phyloP scores from a whole-genome alignment of 768 basidiomycete genomes.

The Rubroboletus satanas region DNA sequence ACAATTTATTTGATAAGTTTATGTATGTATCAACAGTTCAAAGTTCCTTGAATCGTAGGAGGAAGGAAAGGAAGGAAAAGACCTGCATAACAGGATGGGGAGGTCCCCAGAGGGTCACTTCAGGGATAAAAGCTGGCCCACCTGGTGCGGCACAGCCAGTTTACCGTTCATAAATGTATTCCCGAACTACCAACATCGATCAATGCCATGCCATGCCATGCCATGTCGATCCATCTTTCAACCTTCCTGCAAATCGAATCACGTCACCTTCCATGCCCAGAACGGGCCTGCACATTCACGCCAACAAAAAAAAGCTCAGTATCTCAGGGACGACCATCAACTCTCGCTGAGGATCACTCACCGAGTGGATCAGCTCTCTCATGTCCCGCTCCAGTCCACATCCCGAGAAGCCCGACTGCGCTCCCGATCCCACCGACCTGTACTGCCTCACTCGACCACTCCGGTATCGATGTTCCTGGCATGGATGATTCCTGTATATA shows the following conservation, averaged over 20 bases:
- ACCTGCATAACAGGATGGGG: no score
- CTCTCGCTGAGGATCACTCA: slow-evolving; percentile 12
- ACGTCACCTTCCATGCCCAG: slow-evolving; percentile 42
- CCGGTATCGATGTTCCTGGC: slow-evolving; percentile 31
- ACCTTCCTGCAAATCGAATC: not conserved
- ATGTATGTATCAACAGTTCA: no score
- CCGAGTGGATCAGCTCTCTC: slow-evolving; percentile 43
- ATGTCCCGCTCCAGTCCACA: slow-evolving; percentile 54
- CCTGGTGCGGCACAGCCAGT: not conserved
- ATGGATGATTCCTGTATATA: slow-evolving; percentile 31
- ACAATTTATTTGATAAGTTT: no score
- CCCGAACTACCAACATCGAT: not conserved
- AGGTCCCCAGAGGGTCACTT: no score
- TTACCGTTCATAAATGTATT: not conserved
- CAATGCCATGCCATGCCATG: no score
- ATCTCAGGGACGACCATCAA: not conserved
- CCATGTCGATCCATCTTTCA: not conserved
- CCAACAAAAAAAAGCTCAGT: not conserved
- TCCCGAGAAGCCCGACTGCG: slow-evolving; percentile 48
- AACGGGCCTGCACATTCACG: slow-evolving; percentile 33
- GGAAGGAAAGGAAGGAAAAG: no score
- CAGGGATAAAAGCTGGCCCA: no score
- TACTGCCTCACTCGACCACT: slow-evolving; percentile 55
- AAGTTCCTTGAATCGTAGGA: no score
- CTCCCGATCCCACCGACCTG: slow-evolving; percentile 55